Base-by-base conservation (phyloP, 164 flowering plant species). In the Macadamia tetraphylla region DNA sequence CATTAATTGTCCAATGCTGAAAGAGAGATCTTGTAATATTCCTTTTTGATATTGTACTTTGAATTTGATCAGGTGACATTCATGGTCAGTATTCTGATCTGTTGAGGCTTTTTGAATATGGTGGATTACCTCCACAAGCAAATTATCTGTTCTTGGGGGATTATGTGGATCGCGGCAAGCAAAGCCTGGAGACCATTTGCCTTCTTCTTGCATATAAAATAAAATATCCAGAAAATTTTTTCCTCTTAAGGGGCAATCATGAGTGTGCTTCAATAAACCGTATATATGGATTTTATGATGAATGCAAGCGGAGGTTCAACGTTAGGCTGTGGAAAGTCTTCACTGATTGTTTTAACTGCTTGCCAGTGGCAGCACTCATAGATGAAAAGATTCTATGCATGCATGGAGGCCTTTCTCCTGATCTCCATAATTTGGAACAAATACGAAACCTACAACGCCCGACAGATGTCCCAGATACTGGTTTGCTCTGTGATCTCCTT, bases 381-480 rank as follows among this genome's bases (percentile, higher is more conserved):
- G 86, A 82, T 77, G 88, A 79, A 58, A 82, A 79, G 72, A 82
- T 84, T 67, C 78, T 84, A 44, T 84, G 87, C 71, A 82, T 84
- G 87, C 87, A 84, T 72, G 85, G 87, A 15, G 86, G 88, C 9
- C 82, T 84, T 68, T 84, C 88, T 55, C 88, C 88, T 59, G 86
- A 84, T 51, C 70, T 84, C 6, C 68, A 79, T 55, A 70, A 71
- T 63, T 76, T 84, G 78, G 77, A 84, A 73, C 86, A 82, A 64
- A 84, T 84, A 64, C 72, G 88, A 58, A 81, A 73, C 64, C 43
- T 82, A 57, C 73, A 68, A 53, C 88, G 88, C 49, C 88, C 88
- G 57, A 80, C 86, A 70, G 88, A 82, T 78, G 88, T 84, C 30
- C 88, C 88, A 13, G 88, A 84, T 55, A 73, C 76, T 57, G 88